These are phyloP conservation scores for Xanthoceras sorbifolium DNA, from an alignment of 345 rosid genomes.

Conservation along the genomic window DNA sequence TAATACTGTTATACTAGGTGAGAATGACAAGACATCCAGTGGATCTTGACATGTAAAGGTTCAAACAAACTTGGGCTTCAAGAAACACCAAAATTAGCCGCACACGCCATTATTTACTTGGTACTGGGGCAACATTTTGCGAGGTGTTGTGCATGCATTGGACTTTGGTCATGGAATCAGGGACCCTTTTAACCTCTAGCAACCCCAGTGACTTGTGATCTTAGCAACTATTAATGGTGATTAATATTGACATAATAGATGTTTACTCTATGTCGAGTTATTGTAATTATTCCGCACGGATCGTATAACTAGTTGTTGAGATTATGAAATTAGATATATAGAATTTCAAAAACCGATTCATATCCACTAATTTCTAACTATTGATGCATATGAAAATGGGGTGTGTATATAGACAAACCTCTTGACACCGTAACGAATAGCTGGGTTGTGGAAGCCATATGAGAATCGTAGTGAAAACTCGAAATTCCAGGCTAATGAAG, in stretches of 20 bases:
- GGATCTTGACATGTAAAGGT: neutral
- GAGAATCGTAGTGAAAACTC: neutral
- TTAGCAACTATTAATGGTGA: no score
- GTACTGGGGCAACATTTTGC: neutral
- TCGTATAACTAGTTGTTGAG: neutral
- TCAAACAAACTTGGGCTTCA: constrained; percentile 17
- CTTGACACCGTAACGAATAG: neutral
- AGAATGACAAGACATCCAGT: neutral
- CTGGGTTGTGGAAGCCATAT: neutral
- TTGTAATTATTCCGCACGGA: neutral
- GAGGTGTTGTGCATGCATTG: neutral
- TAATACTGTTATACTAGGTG: neutral
- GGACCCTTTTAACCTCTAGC: neutral
- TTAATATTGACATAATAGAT: no score
- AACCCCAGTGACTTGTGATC: no score
- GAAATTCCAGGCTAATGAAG: no score
- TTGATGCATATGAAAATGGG: no score
- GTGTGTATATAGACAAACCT: neutral
- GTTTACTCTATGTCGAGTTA: no score
- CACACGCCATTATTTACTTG: neutral
- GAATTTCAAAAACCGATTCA: no score
- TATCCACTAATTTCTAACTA: neutral
- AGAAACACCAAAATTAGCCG: neutral
- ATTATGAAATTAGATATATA: neutral
- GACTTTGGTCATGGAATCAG: neutral